phyloP scores from a whole-genome alignment of 805 yeast species.

The Wickerhamiella slavikovae region DNA sequence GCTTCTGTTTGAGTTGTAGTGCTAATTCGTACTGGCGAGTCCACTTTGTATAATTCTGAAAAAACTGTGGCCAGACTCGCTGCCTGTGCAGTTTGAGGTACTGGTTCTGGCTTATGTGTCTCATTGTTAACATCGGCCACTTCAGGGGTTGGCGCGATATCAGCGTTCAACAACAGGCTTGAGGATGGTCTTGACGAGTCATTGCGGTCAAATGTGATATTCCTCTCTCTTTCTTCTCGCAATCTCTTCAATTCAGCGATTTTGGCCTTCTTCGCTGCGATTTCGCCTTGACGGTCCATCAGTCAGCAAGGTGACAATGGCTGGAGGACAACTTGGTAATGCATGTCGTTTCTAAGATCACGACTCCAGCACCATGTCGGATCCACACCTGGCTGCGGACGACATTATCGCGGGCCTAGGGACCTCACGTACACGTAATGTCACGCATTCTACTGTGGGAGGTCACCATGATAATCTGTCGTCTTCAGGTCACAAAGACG shows the following conservation, averaged over 20 bases:
- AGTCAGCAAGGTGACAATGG: not conserved
- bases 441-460: too few species aligned
- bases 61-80: too few species aligned
- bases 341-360: too few species aligned
- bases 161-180: not conserved
- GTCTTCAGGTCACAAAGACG: not conserved
- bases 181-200: not conserved
- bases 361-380: too few species aligned
- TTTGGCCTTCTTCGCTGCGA: constrained; percentile 32
- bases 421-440: too few species aligned
- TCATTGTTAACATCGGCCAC: not conserved
- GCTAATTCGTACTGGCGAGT: too few species aligned
- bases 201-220: not conserved
- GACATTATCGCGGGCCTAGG: constrained; percentile 7
- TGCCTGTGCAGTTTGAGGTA: too few species aligned
- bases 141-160: not conserved
- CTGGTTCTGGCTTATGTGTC: too few species aligned
- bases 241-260: constrained; percentile 29
- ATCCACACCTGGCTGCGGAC: constrained; percentile 13
- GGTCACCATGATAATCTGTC: too few species aligned
- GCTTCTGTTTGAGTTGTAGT: too few species aligned
- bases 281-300: constrained; percentile 20
- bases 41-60: too few species aligned
- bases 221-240: constrained; percentile 15
- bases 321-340: too few species aligned